Evolutionary conservation across 352 stramenopile species (phyloP).

Genomic region (Phytophthora lateralis): DNA sequence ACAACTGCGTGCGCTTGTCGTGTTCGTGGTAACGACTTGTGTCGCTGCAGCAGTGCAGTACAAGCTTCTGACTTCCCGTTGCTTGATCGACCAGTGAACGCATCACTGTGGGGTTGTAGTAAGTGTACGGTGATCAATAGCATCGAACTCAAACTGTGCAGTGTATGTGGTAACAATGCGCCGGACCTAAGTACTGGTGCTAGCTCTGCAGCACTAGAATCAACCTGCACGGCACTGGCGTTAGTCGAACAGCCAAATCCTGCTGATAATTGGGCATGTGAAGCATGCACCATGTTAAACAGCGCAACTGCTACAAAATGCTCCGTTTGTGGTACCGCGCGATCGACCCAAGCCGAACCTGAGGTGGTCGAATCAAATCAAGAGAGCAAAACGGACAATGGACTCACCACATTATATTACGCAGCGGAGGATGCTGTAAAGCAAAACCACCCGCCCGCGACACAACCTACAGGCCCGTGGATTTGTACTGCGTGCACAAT

Average conservation of each 20-base stretch:
- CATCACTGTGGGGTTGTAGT: slow-evolving; percentile 72
- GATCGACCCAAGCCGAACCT: slow-evolving; percentile 31
- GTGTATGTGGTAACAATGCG: slow-evolving; percentile 59
- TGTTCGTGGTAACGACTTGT: slow-evolving; percentile 54
- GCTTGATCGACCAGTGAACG: slow-evolving; percentile 44
- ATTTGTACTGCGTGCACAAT: slow-evolving; percentile 79
- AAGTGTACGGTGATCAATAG: slow-evolving; percentile 87
- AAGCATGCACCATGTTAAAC: slow-evolving; percentile 85
- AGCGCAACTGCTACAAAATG: slow-evolving; percentile 59
- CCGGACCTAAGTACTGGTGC: slow-evolving; percentile 15
- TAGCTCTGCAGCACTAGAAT: slow-evolving; percentile 26
- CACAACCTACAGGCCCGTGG: slow-evolving; percentile 41
- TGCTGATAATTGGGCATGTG: slow-evolving; percentile 67
- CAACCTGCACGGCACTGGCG: slow-evolving; percentile 55
- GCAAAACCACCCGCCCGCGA: slow-evolving; percentile 30
- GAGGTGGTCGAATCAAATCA: slow-evolving; percentile 23
- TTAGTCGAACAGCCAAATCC: slow-evolving; percentile 37
- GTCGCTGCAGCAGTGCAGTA: slow-evolving; percentile 55
- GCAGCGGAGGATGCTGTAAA: slow-evolving; percentile 60
- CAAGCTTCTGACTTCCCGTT: slow-evolving; percentile 41
- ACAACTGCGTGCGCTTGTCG: slow-evolving; percentile 77
- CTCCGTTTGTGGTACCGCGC: slow-evolving; percentile 69
- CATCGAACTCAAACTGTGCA: slow-evolving; percentile 54
- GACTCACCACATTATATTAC: slow-evolving; percentile 72
- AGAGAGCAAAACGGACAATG: slow-evolving; percentile 42